A percentile compares a stretch with the other conserved stretches of the same genome.
Conservation (phyloP, 1,284 basidiomycete species). For the Irpex rosettiformis region DNA sequence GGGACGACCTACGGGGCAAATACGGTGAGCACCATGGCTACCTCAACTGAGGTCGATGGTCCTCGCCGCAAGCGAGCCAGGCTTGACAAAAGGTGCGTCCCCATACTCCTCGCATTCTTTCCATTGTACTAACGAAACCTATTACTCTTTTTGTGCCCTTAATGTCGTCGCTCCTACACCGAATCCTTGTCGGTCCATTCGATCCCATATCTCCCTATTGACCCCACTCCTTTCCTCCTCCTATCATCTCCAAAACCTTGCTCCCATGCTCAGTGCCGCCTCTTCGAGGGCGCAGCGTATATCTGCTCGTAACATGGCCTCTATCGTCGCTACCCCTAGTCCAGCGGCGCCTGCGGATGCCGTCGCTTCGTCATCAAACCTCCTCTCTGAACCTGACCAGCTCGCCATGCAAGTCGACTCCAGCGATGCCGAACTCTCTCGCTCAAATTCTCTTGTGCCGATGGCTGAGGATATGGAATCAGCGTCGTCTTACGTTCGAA, state of each 20-base stretch:
- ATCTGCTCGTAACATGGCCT: conserved; percentile 56
- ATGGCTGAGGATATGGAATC: conserved; percentile 40
- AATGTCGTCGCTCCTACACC: conserved; percentile 11
- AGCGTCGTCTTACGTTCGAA: conserved; percentile 15
- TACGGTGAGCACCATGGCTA: conserved; percentile 45
- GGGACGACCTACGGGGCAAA: conserved; percentile 77
- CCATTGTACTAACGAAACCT: conserved; percentile 15
- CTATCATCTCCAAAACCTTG: conserved; percentile 14
- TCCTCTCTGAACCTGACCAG: conserved; percentile 37
- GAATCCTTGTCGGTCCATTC: conserved; percentile 14
- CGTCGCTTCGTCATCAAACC: conserved; percentile 37
- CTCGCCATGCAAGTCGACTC: conserved; percentile 44
- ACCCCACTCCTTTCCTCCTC: conserved; percentile 5
- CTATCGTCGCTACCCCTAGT: conserved; percentile 37
- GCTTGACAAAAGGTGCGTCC: conserved; percentile 65
- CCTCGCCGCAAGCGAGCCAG: conserved; percentile 68
- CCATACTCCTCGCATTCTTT: conserved; percentile 1
- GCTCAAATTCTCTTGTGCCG: conserved; percentile 51
- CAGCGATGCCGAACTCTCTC: conserved; percentile 44
- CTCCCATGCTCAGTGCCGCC: conserved; percentile 36
- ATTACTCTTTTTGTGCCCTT: conserved; percentile 16
- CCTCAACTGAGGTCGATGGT: conserved; percentile 57
- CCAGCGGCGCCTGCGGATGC: conserved; percentile 33
- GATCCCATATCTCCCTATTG: conserved; percentile 3
- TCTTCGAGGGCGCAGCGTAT: conserved; percentile 73